phyloP scores from a whole-genome alignment of 768 basidiomycete species.

The Pulveroboletus ravenelii region DNA sequence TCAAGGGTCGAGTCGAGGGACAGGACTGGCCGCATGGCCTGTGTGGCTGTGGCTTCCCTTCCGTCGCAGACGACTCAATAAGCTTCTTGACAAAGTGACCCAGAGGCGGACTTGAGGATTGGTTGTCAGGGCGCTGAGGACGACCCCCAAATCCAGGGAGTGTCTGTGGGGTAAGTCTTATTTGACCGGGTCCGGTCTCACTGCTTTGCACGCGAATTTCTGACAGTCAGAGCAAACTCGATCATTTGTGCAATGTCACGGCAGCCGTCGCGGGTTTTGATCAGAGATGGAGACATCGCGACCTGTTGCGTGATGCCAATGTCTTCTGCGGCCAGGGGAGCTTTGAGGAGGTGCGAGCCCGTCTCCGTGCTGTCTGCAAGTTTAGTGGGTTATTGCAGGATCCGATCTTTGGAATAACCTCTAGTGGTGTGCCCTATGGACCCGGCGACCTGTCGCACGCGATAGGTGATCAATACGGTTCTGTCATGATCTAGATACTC shows the following conservation, averaged over 20 bases:
- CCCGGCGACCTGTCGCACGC: background rate
- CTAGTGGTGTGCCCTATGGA: background rate
- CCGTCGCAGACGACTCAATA: background rate
- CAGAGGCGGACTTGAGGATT: background rate
- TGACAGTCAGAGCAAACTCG: background rate
- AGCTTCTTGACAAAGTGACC: background rate
- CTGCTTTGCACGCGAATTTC: constrained; percentile 11
- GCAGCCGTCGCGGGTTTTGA: background rate
- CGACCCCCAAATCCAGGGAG: background rate
- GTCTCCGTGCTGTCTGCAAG: background rate
- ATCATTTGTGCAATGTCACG: constrained; percentile 9
- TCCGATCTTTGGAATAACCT: constrained; percentile 4
- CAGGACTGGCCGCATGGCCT: background rate
- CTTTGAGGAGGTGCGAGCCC: background rate
- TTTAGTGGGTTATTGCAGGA: background rate
- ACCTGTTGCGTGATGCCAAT: background rate
- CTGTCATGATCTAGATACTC: constrained; percentile 1
- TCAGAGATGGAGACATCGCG: background rate
- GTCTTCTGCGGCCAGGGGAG: background rate
- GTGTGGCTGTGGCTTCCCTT: background rate
- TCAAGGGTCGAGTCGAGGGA: constrained; percentile 4
- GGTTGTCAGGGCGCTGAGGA: background rate
- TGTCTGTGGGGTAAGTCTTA: background rate
- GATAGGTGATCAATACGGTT: constrained; percentile 10
- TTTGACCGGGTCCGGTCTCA: constrained; percentile 4